Percentiles rank a stretch among this genome's conserved stretches.
Conservation (phyloP, 108 stramenopile genomes). For the Aurantiochytrium sp. region DNA sequence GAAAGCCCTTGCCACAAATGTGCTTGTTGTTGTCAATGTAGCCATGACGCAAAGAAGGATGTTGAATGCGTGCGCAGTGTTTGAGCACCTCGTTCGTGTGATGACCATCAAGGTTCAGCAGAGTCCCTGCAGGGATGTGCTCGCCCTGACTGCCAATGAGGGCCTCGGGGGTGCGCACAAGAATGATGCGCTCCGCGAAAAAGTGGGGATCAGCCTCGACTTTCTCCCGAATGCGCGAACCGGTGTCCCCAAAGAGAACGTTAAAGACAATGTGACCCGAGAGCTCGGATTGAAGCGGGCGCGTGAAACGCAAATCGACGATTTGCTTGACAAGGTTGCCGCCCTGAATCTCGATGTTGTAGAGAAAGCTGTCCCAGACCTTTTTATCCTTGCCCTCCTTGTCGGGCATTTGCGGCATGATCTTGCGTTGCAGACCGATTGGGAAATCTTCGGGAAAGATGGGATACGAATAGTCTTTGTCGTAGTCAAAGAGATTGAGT, state of each 20-base stretch:
- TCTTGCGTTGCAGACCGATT: neutral
- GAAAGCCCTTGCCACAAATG: conserved; percentile 9
- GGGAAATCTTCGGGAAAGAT: neutral
- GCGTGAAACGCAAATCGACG: neutral
- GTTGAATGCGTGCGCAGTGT: neutral
- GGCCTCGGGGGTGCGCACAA: neutral
- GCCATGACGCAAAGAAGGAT: neutral
- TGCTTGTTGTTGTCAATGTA: neutral
- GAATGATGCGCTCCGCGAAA: neutral
- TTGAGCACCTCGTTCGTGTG: conserved; percentile 14
- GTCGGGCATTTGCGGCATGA: conserved; percentile 13
- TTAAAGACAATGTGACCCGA: neutral
- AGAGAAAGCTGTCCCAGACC: neutral
- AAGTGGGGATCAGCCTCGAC: neutral
- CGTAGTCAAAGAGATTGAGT: neutral
- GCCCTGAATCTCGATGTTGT: neutral
- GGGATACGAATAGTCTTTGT: neutral
- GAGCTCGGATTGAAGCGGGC: neutral
- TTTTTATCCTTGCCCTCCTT: neutral
- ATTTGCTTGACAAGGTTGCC: neutral
- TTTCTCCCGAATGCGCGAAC: neutral
- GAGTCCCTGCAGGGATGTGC: neutral
- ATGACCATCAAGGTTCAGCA: neutral
- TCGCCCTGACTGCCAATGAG: neutral
- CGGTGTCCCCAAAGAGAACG: neutral